Evolutionary conservation across 2,329 filamentous ascomycete genomes (phyloP).

Genomic region (Phyllosticta paracitricarpa): DNA sequence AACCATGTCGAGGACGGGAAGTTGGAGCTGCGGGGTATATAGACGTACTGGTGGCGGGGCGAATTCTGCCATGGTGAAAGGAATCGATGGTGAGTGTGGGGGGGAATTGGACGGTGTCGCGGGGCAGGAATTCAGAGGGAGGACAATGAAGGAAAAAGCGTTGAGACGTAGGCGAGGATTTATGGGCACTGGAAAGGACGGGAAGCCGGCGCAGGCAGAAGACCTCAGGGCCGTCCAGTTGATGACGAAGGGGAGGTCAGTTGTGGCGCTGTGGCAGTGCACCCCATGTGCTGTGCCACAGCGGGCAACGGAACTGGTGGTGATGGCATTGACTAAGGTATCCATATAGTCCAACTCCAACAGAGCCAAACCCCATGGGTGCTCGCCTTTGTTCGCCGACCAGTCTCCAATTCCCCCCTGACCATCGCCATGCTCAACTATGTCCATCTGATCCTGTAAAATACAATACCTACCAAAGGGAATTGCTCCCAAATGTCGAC

Average conservation of each 20-base stretch:
- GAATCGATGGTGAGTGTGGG: neutral
- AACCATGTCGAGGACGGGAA: slow-evolving; percentile 10
- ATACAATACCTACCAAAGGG: neutral
- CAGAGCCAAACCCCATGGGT: neutral
- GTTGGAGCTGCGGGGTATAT: neutral
- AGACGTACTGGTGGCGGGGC: slow-evolving; percentile 25
- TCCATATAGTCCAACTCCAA: too few relatives aligned
- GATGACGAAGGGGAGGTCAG: neutral
- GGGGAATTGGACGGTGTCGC: neutral
- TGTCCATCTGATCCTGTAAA: neutral
- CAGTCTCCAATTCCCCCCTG: neutral
- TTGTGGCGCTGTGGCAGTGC: neutral
- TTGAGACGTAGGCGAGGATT: neutral
- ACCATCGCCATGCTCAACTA: neutral
- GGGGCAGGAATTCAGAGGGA: neutral
- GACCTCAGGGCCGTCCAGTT: neutral
- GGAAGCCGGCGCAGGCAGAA: neutral
- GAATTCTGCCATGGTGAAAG: slow-evolving; percentile 23
- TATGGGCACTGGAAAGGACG: neutral
- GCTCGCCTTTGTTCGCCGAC: neutral
- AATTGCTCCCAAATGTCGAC: neutral
- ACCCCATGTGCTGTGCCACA: neutral
- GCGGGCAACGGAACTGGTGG: neutral
- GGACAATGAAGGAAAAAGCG: neutral
- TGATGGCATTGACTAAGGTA: neutral